These are phyloP conservation scores for Aspergillus awamori DNA, from an alignment of 2,329 filamentous ascomycete genomes.

Conservation along the genomic window DNA sequence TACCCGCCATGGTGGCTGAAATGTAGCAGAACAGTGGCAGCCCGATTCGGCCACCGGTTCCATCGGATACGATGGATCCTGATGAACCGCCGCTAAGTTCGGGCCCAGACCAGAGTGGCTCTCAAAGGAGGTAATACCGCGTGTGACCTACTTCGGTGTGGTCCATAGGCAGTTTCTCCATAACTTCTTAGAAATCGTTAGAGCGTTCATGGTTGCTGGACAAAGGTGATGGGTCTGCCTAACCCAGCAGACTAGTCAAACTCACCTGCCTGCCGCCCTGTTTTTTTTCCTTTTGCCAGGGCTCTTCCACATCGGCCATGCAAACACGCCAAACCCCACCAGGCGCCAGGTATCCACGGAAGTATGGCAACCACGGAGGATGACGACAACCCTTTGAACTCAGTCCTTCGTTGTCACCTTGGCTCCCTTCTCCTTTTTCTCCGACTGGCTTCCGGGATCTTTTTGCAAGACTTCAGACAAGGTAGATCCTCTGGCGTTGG, in stretches of 20 bases:
- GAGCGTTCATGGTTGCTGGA: neutral
- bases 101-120: neutral
- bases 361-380: constrained; percentile 6
- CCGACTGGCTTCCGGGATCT: neutral
- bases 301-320: neutral
- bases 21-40: neutral
- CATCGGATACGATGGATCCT: neutral
- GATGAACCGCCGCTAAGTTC: neutral
- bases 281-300: neutral
- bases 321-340: constrained; percentile 7
- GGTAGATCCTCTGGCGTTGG: neutral
- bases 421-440: neutral
- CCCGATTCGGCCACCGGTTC: neutral
- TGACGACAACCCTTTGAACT: neutral
- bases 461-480: neutral
- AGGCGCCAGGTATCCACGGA: neutral
- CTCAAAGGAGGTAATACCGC: neutral
- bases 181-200: neutral
- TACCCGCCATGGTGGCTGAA: neutral
- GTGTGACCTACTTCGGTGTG: neutral
- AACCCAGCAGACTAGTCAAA: neutral
- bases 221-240: neutral
- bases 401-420: neutral
- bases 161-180: neutral
- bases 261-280: neutral